phyloP scores from a whole-genome alignment of 192 early-diverging fungal species.

The Gorgonomyces haynaldii region DNA sequence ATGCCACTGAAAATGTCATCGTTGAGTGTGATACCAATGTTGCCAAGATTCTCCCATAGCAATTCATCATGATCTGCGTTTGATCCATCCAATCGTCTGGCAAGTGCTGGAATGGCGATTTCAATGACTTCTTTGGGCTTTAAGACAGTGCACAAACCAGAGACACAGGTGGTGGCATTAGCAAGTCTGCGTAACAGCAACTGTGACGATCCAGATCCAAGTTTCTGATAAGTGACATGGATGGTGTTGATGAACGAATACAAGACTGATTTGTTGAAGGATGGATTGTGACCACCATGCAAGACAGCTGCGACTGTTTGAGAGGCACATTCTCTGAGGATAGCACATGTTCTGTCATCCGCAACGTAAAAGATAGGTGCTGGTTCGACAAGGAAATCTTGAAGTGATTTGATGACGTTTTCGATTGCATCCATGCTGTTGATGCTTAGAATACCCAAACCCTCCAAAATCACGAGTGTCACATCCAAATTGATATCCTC shows the following conservation, averaged over 20 bases:
- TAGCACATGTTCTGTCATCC: not conserved
- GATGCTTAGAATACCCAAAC: too few species aligned
- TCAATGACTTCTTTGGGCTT: constrained; percentile 10
- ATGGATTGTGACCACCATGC: not conserved
- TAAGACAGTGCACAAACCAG: constrained; percentile 11
- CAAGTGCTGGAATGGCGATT: constrained; percentile 29
- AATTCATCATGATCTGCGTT: constrained; percentile 8
- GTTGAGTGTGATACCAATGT: constrained; percentile 24
- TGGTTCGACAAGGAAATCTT: constrained; percentile 8
- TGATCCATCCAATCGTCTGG: constrained; percentile 14
- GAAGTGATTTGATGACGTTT: not conserved
- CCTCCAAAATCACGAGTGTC: too few species aligned
- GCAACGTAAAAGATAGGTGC: not conserved
- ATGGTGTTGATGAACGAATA: constrained; percentile 2
- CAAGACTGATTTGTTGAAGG: constrained; percentile 1
- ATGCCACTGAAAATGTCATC: constrained; percentile 27
- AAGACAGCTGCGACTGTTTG: constrained; percentile 4
- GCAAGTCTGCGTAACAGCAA: constrained; percentile 1
- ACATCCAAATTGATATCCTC: too few species aligned
- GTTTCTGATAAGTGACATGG: not conserved
- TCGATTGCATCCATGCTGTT: too few species aligned
- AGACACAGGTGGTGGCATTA: constrained; percentile 13
- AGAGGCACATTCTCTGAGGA: constrained; percentile 4
- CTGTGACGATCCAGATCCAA: not conserved
- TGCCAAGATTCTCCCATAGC: constrained; percentile 32